Base-by-base conservation (phyloP, 371 early-diverging fungal species). In the Synchytrium microbalum region DNA sequence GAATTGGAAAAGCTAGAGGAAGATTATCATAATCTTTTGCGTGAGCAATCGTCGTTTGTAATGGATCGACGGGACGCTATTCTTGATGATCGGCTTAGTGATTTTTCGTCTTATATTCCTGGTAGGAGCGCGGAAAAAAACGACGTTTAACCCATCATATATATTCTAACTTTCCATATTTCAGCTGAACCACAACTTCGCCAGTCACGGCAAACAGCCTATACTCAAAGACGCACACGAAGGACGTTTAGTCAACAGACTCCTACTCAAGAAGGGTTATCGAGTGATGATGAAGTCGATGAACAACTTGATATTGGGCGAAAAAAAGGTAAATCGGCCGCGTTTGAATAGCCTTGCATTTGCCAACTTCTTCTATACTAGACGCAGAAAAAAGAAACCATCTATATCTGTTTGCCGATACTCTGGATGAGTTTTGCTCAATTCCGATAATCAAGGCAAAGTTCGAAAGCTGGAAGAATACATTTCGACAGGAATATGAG, bases 391-490 rank as follows among this genome's bases (percentile, higher is more conserved):
- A 29, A 32, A 16, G 0, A 65, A 0, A 27, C 53, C 60, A 61
- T 51, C 10, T 24, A 13, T 0, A 10, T 3, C 5, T 67, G 51
- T 62, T 63, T 63, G 57, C 72, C 19, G 87, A 87, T 67, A 84
- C 83, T 0, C 69, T 69, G 8, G 68, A 79, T 16, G 86, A 84
- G n/a, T 87, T 83, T 53, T 75, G 71, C 26, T 68, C 80, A 0
- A 54, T 88, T 13, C 64, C 67, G 32, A 70, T 73, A 1, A 84
- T 87, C 2, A 85, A 82, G 69, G 65, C 72, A 28, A 77, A 74
- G 46, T 86, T 87, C 68, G 83, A 85, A 61, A 78, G 79, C 1
- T 88, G 88, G 88, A 85, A 84, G 58, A 70, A 74, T 0, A 70
- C 77, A 1, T 85, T 79, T 54, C 75, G 75, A 28, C 82, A 80